These are phyloP conservation scores for Penicillium canescens DNA, from an alignment of 495 filamentous ascomycete genomes.

Conservation along the genomic window DNA sequence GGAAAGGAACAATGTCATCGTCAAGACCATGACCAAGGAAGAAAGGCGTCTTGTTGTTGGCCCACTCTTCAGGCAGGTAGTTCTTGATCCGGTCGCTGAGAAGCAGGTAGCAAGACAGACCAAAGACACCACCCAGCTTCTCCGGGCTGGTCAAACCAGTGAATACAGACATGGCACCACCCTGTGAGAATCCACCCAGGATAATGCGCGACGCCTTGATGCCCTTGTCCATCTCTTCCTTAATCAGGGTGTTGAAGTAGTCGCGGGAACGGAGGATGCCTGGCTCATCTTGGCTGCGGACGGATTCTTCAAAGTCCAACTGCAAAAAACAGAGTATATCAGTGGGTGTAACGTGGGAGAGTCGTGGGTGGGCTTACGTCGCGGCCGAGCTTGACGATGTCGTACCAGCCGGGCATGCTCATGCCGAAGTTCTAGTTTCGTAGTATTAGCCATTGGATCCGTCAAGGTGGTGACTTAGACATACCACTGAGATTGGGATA, in stretches of 20 bases:
- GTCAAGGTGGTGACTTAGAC: constrained; percentile 16
- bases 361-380: constrained; percentile 33
- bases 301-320: constrained; percentile 48
- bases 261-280: constrained; percentile 73
- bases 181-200: constrained; percentile 68
- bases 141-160: constrained; percentile 69
- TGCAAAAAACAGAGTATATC: constrained; percentile 13
- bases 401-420: constrained; percentile 91
- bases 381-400: constrained; percentile 64
- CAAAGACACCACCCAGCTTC: constrained; percentile 86
- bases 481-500: constrained; percentile 85
- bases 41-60: constrained; percentile 79
- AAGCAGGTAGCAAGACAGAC: constrained; percentile 79
- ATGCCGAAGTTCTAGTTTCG: constrained; percentile 68
- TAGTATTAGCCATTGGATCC: neutral
- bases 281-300: constrained; percentile 68
- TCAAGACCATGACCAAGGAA: constrained; percentile 83
- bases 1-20: constrained; percentile 68
- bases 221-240: constrained; percentile 77
- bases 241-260: constrained; percentile 79
- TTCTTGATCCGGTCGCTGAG: constrained; percentile 70
- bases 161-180: constrained; percentile 61
- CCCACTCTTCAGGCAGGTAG: constrained; percentile 59
- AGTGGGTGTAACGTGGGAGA: neutral
- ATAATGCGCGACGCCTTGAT: constrained; percentile 83